phyloP scores from a whole-genome alignment of 331 rosid genomes.

The Dryas integrifolia region DNA sequence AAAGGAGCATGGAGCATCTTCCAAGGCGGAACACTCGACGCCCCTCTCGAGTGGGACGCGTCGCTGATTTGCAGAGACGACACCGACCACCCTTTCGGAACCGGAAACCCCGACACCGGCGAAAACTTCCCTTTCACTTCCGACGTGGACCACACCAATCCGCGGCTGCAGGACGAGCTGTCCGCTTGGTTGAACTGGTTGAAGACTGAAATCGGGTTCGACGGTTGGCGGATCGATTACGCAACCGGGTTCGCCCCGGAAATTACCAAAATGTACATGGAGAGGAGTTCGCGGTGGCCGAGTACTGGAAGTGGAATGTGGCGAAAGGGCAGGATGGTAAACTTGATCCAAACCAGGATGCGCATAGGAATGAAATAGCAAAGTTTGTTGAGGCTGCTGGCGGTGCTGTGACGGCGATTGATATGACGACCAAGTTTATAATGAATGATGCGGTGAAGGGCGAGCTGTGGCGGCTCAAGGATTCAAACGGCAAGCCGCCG shows the following conservation, averaged over 20 bases:
- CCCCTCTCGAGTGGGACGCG: slow-evolving; percentile 70
- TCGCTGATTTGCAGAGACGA: slow-evolving; percentile 70
- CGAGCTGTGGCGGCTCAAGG: slow-evolving; percentile 67
- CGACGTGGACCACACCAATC: slow-evolving; percentile 74
- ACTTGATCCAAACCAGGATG: slow-evolving; percentile 43
- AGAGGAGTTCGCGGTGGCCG: slow-evolving; percentile 73
- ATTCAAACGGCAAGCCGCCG: slow-evolving; percentile 59
- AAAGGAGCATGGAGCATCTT: slow-evolving; percentile 68
- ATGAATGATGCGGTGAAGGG: slow-evolving; percentile 67
- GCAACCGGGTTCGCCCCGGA: slow-evolving; percentile 61
- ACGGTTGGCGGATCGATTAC: slow-evolving; percentile 76
- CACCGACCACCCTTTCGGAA: slow-evolving; percentile 59
- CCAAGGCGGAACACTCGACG: slow-evolving; percentile 72
- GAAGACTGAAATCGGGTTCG: slow-evolving; percentile 67
- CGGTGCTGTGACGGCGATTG: slow-evolving; percentile 58
- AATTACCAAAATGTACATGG: slow-evolving; percentile 52
- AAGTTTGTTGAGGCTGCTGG: slow-evolving; percentile 52
- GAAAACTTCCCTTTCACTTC: slow-evolving; percentile 42
- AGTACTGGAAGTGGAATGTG: slow-evolving; percentile 48
- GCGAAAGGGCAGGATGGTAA: slow-evolving; percentile 41
- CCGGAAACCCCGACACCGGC: slow-evolving; percentile 64
- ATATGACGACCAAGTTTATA: slow-evolving; percentile 72
- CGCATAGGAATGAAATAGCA: slow-evolving; percentile 42
- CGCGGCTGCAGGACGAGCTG: slow-evolving; percentile 57
- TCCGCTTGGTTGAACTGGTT: slow-evolving; percentile 88